Evolutionary conservation across 225 moss, liverwort and hornwort species (phyloP).

Genomic region (Pseudisothecium myosuroides): DNA sequence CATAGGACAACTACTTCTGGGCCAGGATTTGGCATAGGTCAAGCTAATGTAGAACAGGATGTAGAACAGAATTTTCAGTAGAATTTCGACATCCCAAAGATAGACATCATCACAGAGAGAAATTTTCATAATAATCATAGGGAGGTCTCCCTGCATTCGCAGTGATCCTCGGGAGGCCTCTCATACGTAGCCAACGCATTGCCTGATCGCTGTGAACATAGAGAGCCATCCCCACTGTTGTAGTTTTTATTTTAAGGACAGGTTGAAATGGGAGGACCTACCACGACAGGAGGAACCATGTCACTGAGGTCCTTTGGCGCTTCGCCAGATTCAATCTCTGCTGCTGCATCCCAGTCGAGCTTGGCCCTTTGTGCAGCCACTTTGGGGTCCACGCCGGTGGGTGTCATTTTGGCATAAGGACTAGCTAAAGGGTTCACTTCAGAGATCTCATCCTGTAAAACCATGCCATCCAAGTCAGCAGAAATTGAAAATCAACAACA

Average conservation of each 20-base stretch:
- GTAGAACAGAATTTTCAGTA: not conserved
- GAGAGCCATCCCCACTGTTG: not conserved
- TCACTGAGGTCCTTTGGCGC: constrained; percentile 57
- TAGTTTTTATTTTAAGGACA: not conserved
- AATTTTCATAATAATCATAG: not conserved
- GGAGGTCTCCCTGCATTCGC: not conserved
- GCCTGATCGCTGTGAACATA: not conserved
- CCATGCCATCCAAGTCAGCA: not conserved
- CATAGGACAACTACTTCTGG: not conserved
- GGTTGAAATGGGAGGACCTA: not conserved
- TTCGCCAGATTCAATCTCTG: constrained; percentile 56
- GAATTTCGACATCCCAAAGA: not conserved
- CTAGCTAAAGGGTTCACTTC: constrained; percentile 22
- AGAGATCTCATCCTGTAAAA: constrained; percentile 24
- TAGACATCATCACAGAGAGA: not conserved
- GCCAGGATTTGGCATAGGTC: not conserved
- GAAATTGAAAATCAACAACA: not conserved
- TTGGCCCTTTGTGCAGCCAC: constrained; percentile 77
- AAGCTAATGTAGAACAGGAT: not conserved
- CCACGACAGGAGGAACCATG: constrained; percentile 83
- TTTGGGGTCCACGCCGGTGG: constrained; percentile 92
- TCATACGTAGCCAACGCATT: not conserved
- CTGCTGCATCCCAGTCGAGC: constrained; percentile 84
- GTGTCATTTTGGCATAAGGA: constrained; percentile 81
- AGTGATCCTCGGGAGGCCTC: not conserved